These are phyloP conservation scores for Coprinopsis strossmayeri DNA, from an alignment of 768 basidiomycete genomes.

Conservation along the genomic window DNA sequence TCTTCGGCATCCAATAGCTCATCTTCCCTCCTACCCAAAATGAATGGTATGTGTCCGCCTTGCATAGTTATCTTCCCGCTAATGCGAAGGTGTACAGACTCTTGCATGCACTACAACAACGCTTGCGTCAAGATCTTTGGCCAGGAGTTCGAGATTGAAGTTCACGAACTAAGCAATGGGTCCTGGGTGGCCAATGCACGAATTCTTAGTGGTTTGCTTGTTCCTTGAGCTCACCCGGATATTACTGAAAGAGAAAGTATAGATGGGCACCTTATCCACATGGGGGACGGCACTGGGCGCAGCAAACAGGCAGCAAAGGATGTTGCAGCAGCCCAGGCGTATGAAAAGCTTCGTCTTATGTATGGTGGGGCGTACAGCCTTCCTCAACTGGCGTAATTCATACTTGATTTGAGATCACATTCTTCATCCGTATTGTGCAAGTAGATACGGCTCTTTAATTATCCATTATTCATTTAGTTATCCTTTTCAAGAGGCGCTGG, in stretches of 20 bases:
- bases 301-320: neutral
- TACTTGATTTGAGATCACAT: too few relatives aligned
- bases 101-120: conserved; percentile 7
- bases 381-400: too few relatives aligned
- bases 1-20: neutral
- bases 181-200: neutral
- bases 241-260: neutral
- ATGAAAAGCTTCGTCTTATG: too few relatives aligned
- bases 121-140: neutral
- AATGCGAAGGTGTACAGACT: neutral
- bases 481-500: too few relatives aligned
- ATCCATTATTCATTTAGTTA: too few relatives aligned
- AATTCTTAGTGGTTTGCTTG: neutral
- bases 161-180: neutral
- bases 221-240: neutral
- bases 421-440: too few relatives aligned
- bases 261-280: neutral
- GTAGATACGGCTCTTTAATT: too few relatives aligned
- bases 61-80: neutral
- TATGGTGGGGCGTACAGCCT: too few relatives aligned
- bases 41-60: neutral
- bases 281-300: neutral
- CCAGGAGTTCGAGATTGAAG: neutral
- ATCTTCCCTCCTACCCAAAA: neutral
- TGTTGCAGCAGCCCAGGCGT: neutral